Conservation (phyloP, 1,284 basidiomycete species). For the Meira nashicola region DNA sequence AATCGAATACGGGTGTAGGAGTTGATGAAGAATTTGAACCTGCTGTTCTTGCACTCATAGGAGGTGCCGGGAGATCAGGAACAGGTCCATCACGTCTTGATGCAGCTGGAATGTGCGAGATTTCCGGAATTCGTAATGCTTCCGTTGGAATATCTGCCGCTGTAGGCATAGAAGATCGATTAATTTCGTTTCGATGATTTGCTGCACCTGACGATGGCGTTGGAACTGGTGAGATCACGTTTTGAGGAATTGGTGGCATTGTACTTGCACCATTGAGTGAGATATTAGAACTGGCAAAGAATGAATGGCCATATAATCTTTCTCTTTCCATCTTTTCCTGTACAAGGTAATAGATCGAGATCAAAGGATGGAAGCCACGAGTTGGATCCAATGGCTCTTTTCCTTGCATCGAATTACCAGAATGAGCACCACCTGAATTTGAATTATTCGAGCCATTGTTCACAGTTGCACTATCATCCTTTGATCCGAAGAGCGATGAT, state of each 20-base stretch:
- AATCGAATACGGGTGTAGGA: constrained; percentile 50
- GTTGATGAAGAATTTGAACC: constrained; percentile 20
- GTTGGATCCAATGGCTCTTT: constrained; percentile 70
- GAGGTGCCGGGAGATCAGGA: constrained; percentile 18
- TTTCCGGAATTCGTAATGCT: constrained; percentile 43
- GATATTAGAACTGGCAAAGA: constrained; percentile 87
- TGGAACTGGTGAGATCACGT: neutral
- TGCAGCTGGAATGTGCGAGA: constrained; percentile 34
- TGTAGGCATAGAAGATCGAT: constrained; percentile 38
- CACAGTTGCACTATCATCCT: constrained; percentile 20
- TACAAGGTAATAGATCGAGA: constrained; percentile 94
- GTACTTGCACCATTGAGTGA: constrained; percentile 45
- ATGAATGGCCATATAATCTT: constrained; percentile 81
- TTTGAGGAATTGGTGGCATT: neutral
- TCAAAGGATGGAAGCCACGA: constrained; percentile 83
- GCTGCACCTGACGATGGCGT: neutral
- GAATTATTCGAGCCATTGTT: neutral
- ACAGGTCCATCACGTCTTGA: constrained; percentile 17
- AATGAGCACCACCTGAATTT: constrained; percentile 24
- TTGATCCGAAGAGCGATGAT: constrained; percentile 23
- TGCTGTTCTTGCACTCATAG: constrained; percentile 7
- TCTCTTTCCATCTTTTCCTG: constrained; percentile 92
- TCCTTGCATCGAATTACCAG: constrained; percentile 14
- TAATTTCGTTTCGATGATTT: no score
- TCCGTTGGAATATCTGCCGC: constrained; percentile 51